Percentiles rank a stretch among this genome's conserved stretches.
Evolutionary conservation across 768 basidiomycete species (phyloP).

Genomic region (Dioszegia aurantiaca): DNA sequence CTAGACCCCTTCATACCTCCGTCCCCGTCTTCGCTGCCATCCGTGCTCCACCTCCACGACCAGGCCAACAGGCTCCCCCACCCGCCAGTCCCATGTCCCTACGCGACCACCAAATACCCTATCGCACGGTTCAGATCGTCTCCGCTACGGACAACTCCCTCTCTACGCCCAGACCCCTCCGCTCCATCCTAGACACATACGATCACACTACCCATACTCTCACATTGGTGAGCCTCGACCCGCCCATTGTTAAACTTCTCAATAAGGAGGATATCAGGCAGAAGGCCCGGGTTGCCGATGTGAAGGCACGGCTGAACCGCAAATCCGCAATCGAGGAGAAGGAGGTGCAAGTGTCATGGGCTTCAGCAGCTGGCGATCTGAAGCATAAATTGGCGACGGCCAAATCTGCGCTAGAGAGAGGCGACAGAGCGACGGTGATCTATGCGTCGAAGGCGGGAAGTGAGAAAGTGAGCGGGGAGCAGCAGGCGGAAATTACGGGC

Average conservation of each 20-base stretch:
- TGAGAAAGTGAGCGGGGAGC: constrained; percentile 21
- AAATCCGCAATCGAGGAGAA: constrained; percentile 38
- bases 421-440: constrained; percentile 42
- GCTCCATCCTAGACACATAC: constrained; percentile 25
- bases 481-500: constrained; percentile 34
- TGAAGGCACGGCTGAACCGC: constrained; percentile 26
- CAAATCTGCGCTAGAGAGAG: constrained; percentile 33
- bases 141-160: constrained; percentile 31
- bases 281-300: constrained; percentile 24
- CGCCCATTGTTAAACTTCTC: constrained; percentile 43
- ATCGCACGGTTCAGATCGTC: constrained; percentile 40
- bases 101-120: constrained; percentile 39
- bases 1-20: constrained; percentile 7
- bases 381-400: constrained; percentile 39
- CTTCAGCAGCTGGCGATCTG: constrained; percentile 43
- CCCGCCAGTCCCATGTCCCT: constrained; percentile 14
- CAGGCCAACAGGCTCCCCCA: background rate
- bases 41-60: constrained; percentile 1
- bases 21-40: background rate
- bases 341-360: constrained; percentile 50
- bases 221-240: constrained; percentile 32
- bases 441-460: constrained; percentile 33
- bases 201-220: constrained; percentile 33
- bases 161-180: constrained; percentile 27
- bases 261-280: constrained; percentile 30